Conservation (phyloP, 1,284 basidiomycete species). For the Fomitopsis pinicola region DNA sequence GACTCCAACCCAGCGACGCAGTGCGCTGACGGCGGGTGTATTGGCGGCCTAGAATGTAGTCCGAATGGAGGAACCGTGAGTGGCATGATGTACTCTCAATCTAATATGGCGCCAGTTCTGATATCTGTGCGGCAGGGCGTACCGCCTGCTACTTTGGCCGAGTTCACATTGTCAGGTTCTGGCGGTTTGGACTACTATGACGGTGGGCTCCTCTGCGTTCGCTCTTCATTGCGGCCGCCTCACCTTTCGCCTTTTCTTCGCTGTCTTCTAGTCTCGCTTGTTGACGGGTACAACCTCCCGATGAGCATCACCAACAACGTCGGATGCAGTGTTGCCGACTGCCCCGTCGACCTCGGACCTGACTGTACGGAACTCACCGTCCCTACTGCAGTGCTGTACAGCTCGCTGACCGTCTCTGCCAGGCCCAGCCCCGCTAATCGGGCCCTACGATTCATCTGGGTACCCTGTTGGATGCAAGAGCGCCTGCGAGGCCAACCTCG, state of each 20-base stretch:
- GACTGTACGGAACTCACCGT: conserved; percentile 21
- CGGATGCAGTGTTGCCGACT: conserved; percentile 37
- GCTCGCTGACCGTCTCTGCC: neutral
- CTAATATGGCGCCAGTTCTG: neutral
- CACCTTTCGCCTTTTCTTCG: no score
- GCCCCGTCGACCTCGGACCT: conserved; percentile 39
- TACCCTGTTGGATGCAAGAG: conserved; percentile 41
- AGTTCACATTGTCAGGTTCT: conserved; percentile 34
- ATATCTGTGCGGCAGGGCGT: conserved; percentile 25
- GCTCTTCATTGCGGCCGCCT: neutral
- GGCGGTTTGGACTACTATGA: conserved; percentile 37
- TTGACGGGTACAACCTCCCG: conserved; percentile 41
- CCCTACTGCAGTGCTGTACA: neutral
- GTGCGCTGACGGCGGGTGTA: conserved; percentile 42
- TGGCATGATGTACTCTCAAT: conserved; percentile 17
- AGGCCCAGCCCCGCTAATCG: conserved; percentile 34
- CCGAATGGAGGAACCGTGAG: conserved; percentile 32
- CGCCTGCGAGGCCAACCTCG: conserved; percentile 36
- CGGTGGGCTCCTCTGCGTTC: conserved; percentile 19
- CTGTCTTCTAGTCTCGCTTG: conserved; percentile 28
- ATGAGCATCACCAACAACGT: conserved; percentile 36
- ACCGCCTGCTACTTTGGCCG: conserved; percentile 41
- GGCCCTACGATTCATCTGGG: conserved; percentile 33
- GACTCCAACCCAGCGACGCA: conserved; percentile 33
- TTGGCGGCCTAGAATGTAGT: conserved; percentile 43